phyloP scores from a whole-genome alignment of 805 yeast genomes.

The Candida oleophila region DNA sequence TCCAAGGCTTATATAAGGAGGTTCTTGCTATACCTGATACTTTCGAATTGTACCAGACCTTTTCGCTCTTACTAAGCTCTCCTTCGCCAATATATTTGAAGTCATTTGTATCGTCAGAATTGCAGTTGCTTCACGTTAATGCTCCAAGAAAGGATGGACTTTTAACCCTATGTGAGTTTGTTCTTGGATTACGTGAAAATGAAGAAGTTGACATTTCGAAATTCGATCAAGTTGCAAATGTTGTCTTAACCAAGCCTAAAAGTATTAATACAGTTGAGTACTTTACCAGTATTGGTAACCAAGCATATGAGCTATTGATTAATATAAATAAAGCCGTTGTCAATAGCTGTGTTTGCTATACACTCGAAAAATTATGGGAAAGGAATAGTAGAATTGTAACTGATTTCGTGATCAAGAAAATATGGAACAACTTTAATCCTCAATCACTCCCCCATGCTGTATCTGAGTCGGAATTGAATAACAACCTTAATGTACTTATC shows the following conservation, averaged over 20 bases:
- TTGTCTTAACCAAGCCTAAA: slow-evolving; percentile 64
- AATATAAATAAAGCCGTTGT: slow-evolving; percentile 61
- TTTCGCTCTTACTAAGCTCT: slow-evolving; percentile 55
- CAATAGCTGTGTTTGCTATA: slow-evolving; percentile 53
- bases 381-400: slow-evolving; percentile 49
- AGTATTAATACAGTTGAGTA: slow-evolving; percentile 47
- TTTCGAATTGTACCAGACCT: slow-evolving; percentile 60
- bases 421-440: slow-evolving; percentile 50
- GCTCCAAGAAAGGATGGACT: slow-evolving; percentile 65
- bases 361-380: slow-evolving; percentile 50
- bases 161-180: slow-evolving; percentile 68
- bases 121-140: slow-evolving; percentile 54
- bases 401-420: slow-evolving; percentile 56
- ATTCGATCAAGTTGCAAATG: slow-evolving; percentile 63
- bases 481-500: slow-evolving; percentile 61
- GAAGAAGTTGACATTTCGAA: slow-evolving; percentile 68
- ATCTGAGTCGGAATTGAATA: slow-evolving; percentile 53
- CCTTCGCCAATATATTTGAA: slow-evolving; percentile 48
- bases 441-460: slow-evolving; percentile 14
- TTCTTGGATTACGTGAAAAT: slow-evolving; percentile 72
- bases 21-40: slow-evolving; percentile 56
- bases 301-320: slow-evolving; percentile 58
- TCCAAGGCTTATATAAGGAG: slow-evolving; percentile 14
- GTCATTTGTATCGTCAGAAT: slow-evolving; percentile 42
- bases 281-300: slow-evolving; percentile 58